These are phyloP conservation scores for Yarrowia yakushimensis DNA, from an alignment of 805 yeast genomes.

Conservation along the genomic window DNA sequence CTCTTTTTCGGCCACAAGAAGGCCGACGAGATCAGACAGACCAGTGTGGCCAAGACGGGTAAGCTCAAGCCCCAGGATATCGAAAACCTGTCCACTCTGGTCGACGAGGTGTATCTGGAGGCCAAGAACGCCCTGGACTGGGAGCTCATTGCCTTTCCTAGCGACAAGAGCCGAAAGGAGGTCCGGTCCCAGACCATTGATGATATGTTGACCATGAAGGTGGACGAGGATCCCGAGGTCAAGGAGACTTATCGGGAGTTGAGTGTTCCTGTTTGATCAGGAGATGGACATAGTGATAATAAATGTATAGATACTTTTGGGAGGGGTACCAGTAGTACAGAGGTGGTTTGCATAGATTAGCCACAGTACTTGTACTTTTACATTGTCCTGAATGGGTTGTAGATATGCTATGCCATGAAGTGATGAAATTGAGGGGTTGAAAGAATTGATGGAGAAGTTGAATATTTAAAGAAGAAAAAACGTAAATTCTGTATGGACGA, in stretches of 20 bases:
- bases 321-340: too few species aligned
- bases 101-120: slow-evolving; percentile 15
- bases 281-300: too few species aligned
- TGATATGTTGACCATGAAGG: slow-evolving; percentile 8
- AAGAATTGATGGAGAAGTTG: too few species aligned
- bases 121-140: slow-evolving; percentile 17
- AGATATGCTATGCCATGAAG: not conserved
- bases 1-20: slow-evolving; percentile 6
- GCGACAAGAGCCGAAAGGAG: not conserved
- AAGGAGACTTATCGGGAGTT: slow-evolving; percentile 3
- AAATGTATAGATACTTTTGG: too few species aligned
- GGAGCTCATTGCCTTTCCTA: slow-evolving; percentile 16
- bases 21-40: slow-evolving; percentile 10
- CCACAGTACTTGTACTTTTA: too few species aligned
- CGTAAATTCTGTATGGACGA: too few species aligned
- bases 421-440: too few species aligned
- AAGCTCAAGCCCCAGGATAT: slow-evolving; percentile 22
- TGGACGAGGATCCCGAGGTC: slow-evolving; percentile 23
- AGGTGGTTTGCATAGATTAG: too few species aligned
- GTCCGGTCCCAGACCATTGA: slow-evolving; percentile 6
- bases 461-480: too few species aligned
- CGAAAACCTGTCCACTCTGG: slow-evolving; percentile 7
- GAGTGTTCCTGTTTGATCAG: not conserved
- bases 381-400: too few species aligned
- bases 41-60: slow-evolving; percentile 13